Evolutionary conservation across 108 stramenopile species (phyloP).

Genomic region (Nannochloropsis gaditana): DNA sequence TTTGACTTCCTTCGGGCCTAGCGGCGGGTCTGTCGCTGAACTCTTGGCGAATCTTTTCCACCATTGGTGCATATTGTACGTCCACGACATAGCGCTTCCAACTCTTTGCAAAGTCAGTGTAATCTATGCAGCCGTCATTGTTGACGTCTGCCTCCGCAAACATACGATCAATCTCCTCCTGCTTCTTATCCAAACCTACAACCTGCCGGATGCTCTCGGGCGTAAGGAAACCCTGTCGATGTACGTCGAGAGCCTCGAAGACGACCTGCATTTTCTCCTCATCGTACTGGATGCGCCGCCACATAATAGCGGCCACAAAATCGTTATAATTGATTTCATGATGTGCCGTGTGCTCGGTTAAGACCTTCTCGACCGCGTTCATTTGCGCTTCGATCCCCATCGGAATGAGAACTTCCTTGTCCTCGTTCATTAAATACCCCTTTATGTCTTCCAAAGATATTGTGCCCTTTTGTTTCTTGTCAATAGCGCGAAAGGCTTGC

Average conservation of each 20-base stretch:
- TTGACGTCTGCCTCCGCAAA: slow-evolving; percentile 39
- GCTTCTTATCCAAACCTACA: slow-evolving; percentile 28
- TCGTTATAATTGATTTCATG: slow-evolving; percentile 47
- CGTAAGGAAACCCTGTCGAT: slow-evolving; percentile 41
- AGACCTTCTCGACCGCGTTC: slow-evolving; percentile 27
- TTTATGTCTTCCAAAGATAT: slow-evolving; percentile 40
- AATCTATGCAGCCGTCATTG: slow-evolving; percentile 36
- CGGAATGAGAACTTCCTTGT: too few relatives aligned
- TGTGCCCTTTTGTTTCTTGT: slow-evolving; percentile 35
- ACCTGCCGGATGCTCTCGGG: slow-evolving; percentile 31
- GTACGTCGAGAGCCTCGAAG: slow-evolving; percentile 41
- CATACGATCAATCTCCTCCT: slow-evolving; percentile 36
- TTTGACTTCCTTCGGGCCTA: too few relatives aligned
- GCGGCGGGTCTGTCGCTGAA: too few relatives aligned
- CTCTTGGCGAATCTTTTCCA: slow-evolving; percentile 25
- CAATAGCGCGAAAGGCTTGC: slow-evolving; percentile 34
- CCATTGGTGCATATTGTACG: slow-evolving; percentile 35
- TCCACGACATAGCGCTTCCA: slow-evolving; percentile 35
- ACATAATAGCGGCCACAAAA: slow-evolving; percentile 47
- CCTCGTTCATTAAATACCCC: slow-evolving; percentile 27
- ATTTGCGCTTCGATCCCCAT: slow-evolving; percentile 12
- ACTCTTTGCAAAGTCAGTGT: slow-evolving; percentile 29
- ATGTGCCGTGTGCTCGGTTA: slow-evolving; percentile 24
- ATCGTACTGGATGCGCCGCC: slow-evolving; percentile 41
- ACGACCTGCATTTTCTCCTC: slow-evolving; percentile 40